phyloP scores from a whole-genome alignment of 192 early-diverging fungal species.

The Coemansia sp. region DNA sequence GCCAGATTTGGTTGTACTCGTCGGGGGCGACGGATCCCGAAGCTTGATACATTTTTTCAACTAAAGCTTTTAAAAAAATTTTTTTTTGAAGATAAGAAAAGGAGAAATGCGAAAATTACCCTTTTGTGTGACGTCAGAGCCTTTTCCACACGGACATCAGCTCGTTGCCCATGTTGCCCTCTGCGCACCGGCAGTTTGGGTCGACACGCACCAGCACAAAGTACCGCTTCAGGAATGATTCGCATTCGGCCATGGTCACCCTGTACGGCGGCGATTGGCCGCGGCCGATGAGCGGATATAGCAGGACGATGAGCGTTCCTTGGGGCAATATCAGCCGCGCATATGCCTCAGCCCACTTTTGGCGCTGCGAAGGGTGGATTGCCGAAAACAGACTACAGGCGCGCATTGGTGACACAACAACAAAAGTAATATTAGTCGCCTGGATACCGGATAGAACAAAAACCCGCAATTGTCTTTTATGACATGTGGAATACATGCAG shows the following conservation, averaged over 20 bases:
- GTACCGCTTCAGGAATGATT: conserved; percentile 32
- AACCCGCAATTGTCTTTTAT: too few relatives aligned
- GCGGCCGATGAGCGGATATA: conserved; percentile 41
- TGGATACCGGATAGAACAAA: too few relatives aligned
- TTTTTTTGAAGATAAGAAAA: too few relatives aligned
- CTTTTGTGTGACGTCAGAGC: conserved; percentile 3
- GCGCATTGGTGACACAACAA: background rate
- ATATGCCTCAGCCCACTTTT: conserved; percentile 40
- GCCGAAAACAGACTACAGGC: conserved; percentile 42
- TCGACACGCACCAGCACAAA: conserved; percentile 49
- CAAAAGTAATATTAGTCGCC: too few relatives aligned
- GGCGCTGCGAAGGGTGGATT: conserved; percentile 40
- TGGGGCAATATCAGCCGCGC: conserved; percentile 43
- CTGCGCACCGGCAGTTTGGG: conserved; percentile 39
- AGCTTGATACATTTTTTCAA: too few relatives aligned
- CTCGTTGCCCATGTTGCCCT: conserved; percentile 48
- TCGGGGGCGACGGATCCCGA: too few relatives aligned
- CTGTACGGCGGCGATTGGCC: conserved; percentile 26
- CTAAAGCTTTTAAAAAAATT: too few relatives aligned
- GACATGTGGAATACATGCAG: conserved; percentile 1
- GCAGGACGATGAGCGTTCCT: conserved; percentile 44
- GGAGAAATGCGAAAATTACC: background rate
- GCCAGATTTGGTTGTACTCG: too few relatives aligned
- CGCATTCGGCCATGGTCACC: conserved; percentile 50
- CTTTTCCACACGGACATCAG: conserved; percentile 45